Evolutionary conservation across 2,329 filamentous ascomycete species (phyloP).

Genomic region (Hymenoscyphus repandus): DNA sequence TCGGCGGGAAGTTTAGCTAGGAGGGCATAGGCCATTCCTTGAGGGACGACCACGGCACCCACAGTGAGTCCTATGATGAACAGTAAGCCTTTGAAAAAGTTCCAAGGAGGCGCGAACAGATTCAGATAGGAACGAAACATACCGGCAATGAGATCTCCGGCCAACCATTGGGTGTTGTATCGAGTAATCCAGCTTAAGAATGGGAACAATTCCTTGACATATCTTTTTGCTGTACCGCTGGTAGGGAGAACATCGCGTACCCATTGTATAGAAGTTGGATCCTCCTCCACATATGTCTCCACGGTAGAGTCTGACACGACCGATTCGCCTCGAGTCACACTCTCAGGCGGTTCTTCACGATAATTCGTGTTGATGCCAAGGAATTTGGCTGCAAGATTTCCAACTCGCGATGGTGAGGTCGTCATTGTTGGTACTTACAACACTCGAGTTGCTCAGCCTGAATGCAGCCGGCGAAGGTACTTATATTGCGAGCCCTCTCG

Average conservation of each 20-base stretch:
- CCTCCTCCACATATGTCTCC: conserved; percentile 77
- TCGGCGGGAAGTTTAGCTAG: conserved; percentile 75
- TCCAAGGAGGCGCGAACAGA: not conserved
- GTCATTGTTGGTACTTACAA: no score
- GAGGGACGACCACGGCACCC: conserved; percentile 79
- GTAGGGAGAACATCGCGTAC: conserved; percentile 59
- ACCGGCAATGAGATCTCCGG: conserved; percentile 87
- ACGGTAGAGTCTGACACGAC: conserved; percentile 67
- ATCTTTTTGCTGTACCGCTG: conserved; percentile 47
- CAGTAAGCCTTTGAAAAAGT: no score
- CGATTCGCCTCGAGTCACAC: conserved; percentile 73
- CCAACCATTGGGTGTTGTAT: conserved; percentile 87
- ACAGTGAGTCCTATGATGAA: conserved; percentile 55
- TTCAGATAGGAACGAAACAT: conserved; percentile 26
- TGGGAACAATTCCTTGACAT: conserved; percentile 72
- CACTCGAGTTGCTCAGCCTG: no score
- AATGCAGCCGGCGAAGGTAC: no score
- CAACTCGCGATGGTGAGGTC: conserved; percentile 34
- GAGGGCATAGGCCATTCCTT: conserved; percentile 91
- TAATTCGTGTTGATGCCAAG: conserved; percentile 78
- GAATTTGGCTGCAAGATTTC: conserved; percentile 69
- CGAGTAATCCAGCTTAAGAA: conserved; percentile 82
- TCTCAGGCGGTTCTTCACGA: conserved; percentile 50
- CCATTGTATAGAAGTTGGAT: conserved; percentile 72
- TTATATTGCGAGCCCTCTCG: no score